A percentile compares a stretch with the other conserved stretches of the same genome.
phyloP scores from a whole-genome alignment of 1,139 yeast genomes.

The Hyphopichia fennica region DNA sequence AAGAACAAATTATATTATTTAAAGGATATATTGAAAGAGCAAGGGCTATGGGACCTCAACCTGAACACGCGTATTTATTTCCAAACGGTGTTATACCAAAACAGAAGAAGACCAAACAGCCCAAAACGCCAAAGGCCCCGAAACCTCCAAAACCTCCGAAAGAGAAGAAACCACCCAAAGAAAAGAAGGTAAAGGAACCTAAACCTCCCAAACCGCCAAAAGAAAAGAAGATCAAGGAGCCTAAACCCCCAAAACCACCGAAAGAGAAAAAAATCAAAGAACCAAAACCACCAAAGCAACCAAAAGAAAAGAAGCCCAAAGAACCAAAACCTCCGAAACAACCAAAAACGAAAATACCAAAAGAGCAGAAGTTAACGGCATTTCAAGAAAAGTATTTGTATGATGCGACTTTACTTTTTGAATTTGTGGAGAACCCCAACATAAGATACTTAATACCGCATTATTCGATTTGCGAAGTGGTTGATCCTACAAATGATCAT shows the following conservation, averaged over 20 bases:
- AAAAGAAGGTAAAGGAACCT: conserved; percentile 15
- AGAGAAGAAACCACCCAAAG: conserved; percentile 24
- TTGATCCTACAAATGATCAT: conserved; percentile 21
- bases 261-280: conserved; percentile 8
- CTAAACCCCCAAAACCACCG: neutral
- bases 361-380: conserved; percentile 62
- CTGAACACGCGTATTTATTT: conserved; percentile 39
- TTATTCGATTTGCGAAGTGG: conserved; percentile 69
- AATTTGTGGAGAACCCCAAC: conserved; percentile 76
- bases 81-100: conserved; percentile 10
- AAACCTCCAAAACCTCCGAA: conserved; percentile 19
- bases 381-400: conserved; percentile 70
- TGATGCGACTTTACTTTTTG: conserved; percentile 78
- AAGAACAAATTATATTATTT: conserved; percentile 69
- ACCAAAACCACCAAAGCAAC: too few species aligned
- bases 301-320: conserved; percentile 16
- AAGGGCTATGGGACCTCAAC: conserved; percentile 67
- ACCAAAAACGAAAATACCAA: conserved; percentile 25
- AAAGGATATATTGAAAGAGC: conserved; percentile 81
- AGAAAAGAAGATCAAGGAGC: conserved; percentile 20
- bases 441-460: conserved; percentile 76
- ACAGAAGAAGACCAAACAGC: conserved; percentile 16
- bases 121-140: conserved; percentile 15
- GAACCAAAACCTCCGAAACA: conserved; percentile 19
- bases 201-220: conserved; percentile 20